These are phyloP conservation scores for Sugiyamaella sp. DNA, from an alignment of 1,139 yeast genomes.

Conservation along the genomic window DNA sequence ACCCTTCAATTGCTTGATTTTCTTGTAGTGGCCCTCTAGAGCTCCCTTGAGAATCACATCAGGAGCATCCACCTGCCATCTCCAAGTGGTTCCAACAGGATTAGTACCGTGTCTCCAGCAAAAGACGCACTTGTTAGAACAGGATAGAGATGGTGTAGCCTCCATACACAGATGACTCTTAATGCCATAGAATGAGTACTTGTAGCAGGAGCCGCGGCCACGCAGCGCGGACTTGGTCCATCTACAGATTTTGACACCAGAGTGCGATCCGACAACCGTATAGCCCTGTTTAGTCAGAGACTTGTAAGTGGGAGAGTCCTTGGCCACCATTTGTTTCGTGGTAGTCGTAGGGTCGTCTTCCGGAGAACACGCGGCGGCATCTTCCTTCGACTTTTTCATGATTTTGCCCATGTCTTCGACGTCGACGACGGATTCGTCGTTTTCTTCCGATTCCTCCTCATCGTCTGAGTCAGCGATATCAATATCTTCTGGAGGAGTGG, in stretches of 20 bases:
- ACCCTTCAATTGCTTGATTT: slow-evolving; percentile 92
- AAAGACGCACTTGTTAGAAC: slow-evolving; percentile 93
- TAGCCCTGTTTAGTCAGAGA: slow-evolving; percentile 92
- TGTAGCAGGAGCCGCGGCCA: slow-evolving; percentile 94
- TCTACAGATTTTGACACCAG: slow-evolving; percentile 93
- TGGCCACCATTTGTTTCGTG: slow-evolving; percentile 84
- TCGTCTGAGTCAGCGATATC: slow-evolving; percentile 48
- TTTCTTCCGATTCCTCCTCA: slow-evolving; percentile 49
- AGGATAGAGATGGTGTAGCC: slow-evolving; percentile 89
- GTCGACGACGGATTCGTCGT: slow-evolving; percentile 57
- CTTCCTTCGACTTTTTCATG: slow-evolving; percentile 45
- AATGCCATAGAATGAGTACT: slow-evolving; percentile 89
- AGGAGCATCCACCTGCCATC: slow-evolving; percentile 94
- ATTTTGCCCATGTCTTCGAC: slow-evolving; percentile 84
- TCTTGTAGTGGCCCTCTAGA: slow-evolving; percentile 82
- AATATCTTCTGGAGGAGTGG: slow-evolving; percentile 51
- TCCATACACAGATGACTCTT: slow-evolving; percentile 94
- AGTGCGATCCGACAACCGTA: slow-evolving; percentile 89
- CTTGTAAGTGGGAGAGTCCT: slow-evolving; percentile 85
- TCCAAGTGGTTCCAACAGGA: slow-evolving; percentile 95
- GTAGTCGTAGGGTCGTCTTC: slow-evolving; percentile 39
- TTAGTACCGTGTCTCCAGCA: slow-evolving; percentile 99
- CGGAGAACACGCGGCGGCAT: slow-evolving; percentile 21
- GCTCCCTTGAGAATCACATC: slow-evolving; percentile 85
- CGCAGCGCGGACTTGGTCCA: slow-evolving; percentile 96